These are phyloP conservation scores for Avicennia marina DNA, from an alignment of 257 asterid genomes.

Conservation along the genomic window DNA sequence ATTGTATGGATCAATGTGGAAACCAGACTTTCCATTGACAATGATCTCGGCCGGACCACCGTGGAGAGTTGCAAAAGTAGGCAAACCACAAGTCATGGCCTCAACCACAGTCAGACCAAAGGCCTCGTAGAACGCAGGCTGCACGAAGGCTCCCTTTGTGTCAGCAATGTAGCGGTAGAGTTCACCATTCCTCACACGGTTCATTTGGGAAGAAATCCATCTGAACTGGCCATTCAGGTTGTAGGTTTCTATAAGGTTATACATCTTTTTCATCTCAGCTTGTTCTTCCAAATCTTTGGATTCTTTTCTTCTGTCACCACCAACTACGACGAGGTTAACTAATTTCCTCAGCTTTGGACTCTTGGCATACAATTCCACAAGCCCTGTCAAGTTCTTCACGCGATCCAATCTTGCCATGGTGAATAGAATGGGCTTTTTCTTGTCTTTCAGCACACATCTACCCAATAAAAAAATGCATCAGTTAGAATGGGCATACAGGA, in stretches of 20 bases:
- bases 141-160: slow-evolving; percentile 79
- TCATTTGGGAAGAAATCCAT: slow-evolving; percentile 99
- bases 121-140: slow-evolving; percentile 96
- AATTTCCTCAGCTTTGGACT: slow-evolving; percentile 68
- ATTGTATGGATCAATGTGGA: slow-evolving; percentile 91
- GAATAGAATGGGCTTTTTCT: slow-evolving; percentile 78
- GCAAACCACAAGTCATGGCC: slow-evolving; percentile 97
- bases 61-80: slow-evolving; percentile 77
- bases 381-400: slow-evolving; percentile 84
- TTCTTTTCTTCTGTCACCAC: slow-evolving; percentile 88
- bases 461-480: not conserved
- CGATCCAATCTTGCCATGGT: slow-evolving; percentile 96
- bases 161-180: slow-evolving; percentile 89
- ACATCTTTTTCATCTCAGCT: slow-evolving; percentile 93
- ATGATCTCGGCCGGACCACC: slow-evolving; percentile 99
- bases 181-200: slow-evolving; percentile 92
- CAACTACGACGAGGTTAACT: slow-evolving; percentile 83
- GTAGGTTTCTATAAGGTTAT: slow-evolving; percentile 63
- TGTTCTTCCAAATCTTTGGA: slow-evolving; percentile 96
- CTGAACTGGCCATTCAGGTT: slow-evolving; percentile 79
- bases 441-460: slow-evolving; percentile 84
- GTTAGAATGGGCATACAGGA: not conserved
- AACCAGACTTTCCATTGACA: slow-evolving; percentile 81
- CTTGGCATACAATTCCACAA: slow-evolving; percentile 87
- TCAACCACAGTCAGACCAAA: slow-evolving; percentile 95